These are phyloP conservation scores for Umbelopsis isabellina DNA, from an alignment of 192 early-diverging fungal genomes.

Conservation along the genomic window DNA sequence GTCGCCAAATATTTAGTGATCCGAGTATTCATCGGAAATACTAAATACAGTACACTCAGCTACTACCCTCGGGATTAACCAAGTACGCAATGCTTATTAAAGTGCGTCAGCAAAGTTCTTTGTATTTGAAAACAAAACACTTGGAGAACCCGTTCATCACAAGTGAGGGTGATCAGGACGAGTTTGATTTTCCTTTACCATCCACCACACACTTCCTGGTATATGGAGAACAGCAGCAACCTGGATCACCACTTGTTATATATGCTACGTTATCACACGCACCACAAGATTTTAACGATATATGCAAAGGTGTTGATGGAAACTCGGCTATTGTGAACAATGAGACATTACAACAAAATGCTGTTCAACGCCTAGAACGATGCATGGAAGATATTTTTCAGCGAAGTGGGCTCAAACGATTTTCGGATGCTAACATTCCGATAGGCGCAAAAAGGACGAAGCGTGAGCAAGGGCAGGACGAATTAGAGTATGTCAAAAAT, in stretches of 20 bases:
- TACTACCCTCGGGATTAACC: neutral
- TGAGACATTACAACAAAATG: neutral
- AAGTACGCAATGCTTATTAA: slow-evolving; percentile 3
- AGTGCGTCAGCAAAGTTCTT: neutral
- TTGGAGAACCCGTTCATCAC: slow-evolving; percentile 5
- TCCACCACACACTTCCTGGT: slow-evolving; percentile 4
- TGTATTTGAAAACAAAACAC: neutral
- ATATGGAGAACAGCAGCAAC: slow-evolving; percentile 14
- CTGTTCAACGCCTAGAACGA: neutral
- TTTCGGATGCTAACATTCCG: neutral
- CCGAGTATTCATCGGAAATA: neutral
- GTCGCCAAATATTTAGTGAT: neutral
- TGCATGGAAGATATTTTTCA: neutral
- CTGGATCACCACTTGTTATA: slow-evolving; percentile 1
- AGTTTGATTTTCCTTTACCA: neutral
- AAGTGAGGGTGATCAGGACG: neutral
- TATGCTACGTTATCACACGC: neutral
- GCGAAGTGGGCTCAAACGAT: neutral
- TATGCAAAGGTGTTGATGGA: neutral
- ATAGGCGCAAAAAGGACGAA: neutral
- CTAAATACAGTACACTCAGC: neutral
- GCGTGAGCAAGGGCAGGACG: neutral
- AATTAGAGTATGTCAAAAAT: neutral
- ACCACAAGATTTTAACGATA: neutral
- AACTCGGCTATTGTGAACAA: neutral